Conservation (phyloP, 202 grass and related monocot genomes). For the Thinopyrum obtusiflorum region DNA sequence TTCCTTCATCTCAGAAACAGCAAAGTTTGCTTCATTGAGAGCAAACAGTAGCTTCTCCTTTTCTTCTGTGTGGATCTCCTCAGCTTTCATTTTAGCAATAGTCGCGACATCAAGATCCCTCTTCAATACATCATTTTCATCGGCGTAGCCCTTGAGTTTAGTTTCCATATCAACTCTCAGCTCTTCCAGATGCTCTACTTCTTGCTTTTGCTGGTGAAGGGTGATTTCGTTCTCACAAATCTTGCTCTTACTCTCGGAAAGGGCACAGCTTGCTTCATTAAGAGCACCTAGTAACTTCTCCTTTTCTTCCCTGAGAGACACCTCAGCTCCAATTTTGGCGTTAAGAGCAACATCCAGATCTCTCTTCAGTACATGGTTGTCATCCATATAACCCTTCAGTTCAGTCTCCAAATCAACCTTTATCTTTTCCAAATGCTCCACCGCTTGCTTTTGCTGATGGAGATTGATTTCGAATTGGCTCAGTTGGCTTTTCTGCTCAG, state of each 20-base stretch:
- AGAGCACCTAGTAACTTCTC: constrained; percentile 37
- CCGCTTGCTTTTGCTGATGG: constrained; percentile 34
- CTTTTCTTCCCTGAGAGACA: constrained; percentile 44
- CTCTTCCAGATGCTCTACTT: constrained; percentile 37
- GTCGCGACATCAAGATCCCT: constrained; percentile 47
- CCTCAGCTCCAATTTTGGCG: constrained; percentile 35
- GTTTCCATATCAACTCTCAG: constrained; percentile 26
- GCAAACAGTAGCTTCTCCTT: constrained; percentile 35
- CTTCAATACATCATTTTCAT: constrained; percentile 32
- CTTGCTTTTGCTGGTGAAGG: constrained; percentile 28
- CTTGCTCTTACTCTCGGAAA: constrained; percentile 39
- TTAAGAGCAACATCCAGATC: constrained; percentile 38
- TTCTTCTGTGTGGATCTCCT: constrained; percentile 38
- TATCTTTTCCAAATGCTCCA: constrained; percentile 40
- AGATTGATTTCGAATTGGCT: constrained; percentile 37
- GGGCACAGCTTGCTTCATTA: constrained; percentile 31
- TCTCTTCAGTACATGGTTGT: constrained; percentile 30
- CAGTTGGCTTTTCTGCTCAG: constrained; percentile 43
- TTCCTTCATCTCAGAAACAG: constrained; percentile 35
- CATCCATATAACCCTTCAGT: constrained; percentile 43
- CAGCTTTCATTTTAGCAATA: constrained; percentile 38
- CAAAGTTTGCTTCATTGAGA: constrained; percentile 44
- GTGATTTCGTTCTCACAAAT: constrained; percentile 31
- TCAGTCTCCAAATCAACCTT: constrained; percentile 35
- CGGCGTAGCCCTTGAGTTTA: constrained; percentile 35